Conservation (phyloP, 176 grass and related monocot species). For the Miscanthus lutarioriparius region DNA sequence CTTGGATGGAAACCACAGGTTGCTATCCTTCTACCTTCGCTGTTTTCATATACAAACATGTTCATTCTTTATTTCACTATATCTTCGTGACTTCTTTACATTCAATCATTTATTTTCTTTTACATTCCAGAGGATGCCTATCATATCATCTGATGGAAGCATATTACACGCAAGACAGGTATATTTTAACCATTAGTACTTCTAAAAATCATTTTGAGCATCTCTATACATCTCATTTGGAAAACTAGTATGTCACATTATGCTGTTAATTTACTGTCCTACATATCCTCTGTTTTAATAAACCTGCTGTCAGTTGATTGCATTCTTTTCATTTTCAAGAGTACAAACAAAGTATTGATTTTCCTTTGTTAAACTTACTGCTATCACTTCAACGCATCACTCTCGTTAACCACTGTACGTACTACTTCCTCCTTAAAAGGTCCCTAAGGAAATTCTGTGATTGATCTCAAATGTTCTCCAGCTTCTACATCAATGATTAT, state of each 20-base stretch:
- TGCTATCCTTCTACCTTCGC: slow-evolving; percentile 4
- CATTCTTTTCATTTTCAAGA: background rate
- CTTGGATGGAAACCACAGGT: slow-evolving; percentile 94
- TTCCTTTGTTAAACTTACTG: background rate
- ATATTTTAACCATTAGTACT: background rate
- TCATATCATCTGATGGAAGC: slow-evolving; percentile 64
- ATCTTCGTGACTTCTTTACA: background rate
- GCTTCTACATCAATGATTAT: background rate
- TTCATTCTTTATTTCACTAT: background rate
- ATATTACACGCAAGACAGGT: slow-evolving; percentile 63
- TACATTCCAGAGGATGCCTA: slow-evolving; percentile 58
- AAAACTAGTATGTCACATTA: background rate
- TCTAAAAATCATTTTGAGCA: background rate
- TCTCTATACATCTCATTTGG: no score
- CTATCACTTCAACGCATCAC: background rate
- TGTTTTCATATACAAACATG: background rate
- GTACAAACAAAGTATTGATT: background rate
- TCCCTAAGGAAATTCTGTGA: background rate
- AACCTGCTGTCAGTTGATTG: background rate
- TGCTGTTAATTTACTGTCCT: background rate
- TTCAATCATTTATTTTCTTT: background rate
- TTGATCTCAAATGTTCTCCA: background rate
- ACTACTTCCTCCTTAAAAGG: background rate
- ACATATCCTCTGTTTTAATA: background rate
- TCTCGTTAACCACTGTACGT: background rate